phyloP scores from a whole-genome alignment of 352 stramenopile genomes.

The Pythium guiyangense region DNA sequence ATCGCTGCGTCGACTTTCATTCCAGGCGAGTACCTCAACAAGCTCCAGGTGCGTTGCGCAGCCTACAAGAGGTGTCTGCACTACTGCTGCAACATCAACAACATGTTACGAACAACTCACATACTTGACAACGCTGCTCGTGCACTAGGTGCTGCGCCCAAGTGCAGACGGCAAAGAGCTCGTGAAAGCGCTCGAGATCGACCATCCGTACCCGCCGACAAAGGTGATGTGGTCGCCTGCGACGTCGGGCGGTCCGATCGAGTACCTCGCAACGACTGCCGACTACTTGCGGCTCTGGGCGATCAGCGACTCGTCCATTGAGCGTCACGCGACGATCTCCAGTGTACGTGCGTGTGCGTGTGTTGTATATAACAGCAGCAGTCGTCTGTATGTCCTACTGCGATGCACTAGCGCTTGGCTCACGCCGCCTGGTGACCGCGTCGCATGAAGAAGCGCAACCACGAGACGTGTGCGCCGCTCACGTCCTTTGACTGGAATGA shows the following conservation, averaged over 20 bases:
- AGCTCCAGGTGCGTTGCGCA: conserved; percentile 61
- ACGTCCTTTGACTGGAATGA: conserved; percentile 99
- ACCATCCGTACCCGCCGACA: conserved; percentile 83
- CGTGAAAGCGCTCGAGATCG: conserved; percentile 61
- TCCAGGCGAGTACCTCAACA: conserved; percentile 82
- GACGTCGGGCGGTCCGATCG: conserved; percentile 35
- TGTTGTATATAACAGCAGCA: neutral
- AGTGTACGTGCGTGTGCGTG: conserved; percentile 30
- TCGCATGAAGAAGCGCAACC: conserved; percentile 44
- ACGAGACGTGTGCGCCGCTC: conserved; percentile 94
- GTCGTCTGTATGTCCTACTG: conserved; percentile 1
- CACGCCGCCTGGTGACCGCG: neutral
- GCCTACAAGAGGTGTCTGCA: neutral
- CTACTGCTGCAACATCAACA: neutral
- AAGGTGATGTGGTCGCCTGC: conserved; percentile 86
- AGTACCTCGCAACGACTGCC: conserved; percentile 76
- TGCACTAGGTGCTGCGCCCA: conserved; percentile 53
- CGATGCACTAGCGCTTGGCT: neutral
- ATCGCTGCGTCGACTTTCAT: conserved; percentile 80
- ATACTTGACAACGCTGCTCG: neutral
- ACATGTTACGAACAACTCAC: no score
- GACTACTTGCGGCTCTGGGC: conserved; percentile 85
- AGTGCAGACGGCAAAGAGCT: conserved; percentile 48
- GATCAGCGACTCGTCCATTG: conserved; percentile 68
- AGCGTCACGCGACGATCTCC: conserved; percentile 65